Conservation (phyloP, 78 protist species). For the Chrysochromulina parva region DNA sequence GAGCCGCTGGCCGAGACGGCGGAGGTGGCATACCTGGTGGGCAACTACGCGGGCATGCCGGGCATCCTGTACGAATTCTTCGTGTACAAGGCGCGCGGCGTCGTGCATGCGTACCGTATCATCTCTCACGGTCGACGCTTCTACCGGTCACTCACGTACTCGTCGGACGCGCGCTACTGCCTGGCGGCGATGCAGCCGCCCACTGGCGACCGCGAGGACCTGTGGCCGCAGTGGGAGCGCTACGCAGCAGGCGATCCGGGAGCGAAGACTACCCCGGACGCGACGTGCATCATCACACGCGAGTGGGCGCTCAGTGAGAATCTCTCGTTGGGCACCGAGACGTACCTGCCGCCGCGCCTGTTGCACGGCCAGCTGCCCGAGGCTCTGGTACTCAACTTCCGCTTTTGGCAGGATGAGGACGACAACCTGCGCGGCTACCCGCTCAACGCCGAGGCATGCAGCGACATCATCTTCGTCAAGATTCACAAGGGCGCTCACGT, state of each 20-base stretch:
- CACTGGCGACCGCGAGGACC: background rate
- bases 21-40: background rate
- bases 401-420: background rate
- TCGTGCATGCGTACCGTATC: conserved; percentile 28
- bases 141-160: conserved; percentile 48
- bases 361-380: background rate
- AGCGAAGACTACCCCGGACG: background rate
- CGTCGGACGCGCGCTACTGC: conserved; percentile 45
- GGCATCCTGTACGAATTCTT: background rate
- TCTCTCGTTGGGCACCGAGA: background rate
- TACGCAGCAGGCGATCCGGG: background rate
- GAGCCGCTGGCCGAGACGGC: background rate
- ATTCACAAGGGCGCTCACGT: background rate
- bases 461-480: background rate
- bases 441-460: too few species aligned
- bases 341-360: background rate
- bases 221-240: background rate
- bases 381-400: background rate
- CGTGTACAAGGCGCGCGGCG: background rate
- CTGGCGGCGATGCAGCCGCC: background rate
- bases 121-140: conserved; percentile 51
- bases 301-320: background rate
- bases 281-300: background rate
- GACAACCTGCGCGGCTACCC: conserved; percentile 40
- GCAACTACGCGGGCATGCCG: background rate